Conservation (phyloP, 345 rosid genomes). For the Cardiospermum halicacabum region DNA sequence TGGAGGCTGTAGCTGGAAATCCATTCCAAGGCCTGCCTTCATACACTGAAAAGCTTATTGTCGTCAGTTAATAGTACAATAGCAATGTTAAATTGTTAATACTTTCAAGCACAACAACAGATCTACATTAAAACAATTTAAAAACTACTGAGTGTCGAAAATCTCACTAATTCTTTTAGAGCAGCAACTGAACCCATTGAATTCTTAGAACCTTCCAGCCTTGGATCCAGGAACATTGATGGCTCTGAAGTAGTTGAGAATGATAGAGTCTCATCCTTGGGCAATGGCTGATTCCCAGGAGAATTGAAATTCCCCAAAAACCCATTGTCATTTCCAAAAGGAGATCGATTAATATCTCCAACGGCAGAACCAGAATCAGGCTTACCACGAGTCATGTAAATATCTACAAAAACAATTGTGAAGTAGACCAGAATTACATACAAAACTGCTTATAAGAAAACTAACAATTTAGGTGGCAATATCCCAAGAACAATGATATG, state of each 20-base stretch:
- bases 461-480: not conserved
- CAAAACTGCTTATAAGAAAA: not conserved
- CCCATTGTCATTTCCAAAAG: constrained; percentile 45
- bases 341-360: constrained; percentile 51
- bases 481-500: not conserved
- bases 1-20: constrained; percentile 55
- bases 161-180: constrained; percentile 85
- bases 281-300: constrained; percentile 41
- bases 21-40: constrained; percentile 70
- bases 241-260: constrained; percentile 50
- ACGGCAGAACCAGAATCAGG: constrained; percentile 51
- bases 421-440: constrained; percentile 14
- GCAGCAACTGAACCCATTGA: constrained; percentile 57
- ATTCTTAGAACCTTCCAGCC: constrained; percentile 60
- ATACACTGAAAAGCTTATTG: constrained; percentile 54
- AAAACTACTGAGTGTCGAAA: not conserved
- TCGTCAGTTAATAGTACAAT: constrained; percentile 9
- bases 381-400: constrained; percentile 47
- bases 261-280: constrained; percentile 46
- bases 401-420: constrained; percentile 40
- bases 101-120: constrained; percentile 6
- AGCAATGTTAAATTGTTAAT: constrained; percentile 20
- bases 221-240: constrained; percentile 58
- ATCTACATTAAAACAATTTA: not conserved
- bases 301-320: constrained; percentile 43